Evolutionary conservation across 1,139 yeast genomes (phyloP), one percentile per base, ranked within the genome.

Genomic region (Blastobotrys niveus): DNA sequence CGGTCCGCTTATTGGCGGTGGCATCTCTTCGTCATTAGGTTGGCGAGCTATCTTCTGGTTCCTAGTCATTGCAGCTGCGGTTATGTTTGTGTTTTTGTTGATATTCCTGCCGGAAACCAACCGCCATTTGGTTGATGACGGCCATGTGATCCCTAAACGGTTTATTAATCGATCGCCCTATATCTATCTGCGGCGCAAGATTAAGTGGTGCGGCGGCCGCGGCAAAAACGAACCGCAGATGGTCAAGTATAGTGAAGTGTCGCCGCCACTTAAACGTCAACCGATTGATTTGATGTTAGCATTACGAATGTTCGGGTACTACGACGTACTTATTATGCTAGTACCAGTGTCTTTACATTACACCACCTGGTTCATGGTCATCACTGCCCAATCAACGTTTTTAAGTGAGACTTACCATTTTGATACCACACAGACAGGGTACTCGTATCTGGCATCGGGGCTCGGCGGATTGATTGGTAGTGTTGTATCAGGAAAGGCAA

Each of bases 31-130:
- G 2, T 62, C 72, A 15, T 76, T 82, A 69, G 73, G 76, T 10
- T 85, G 94, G 93, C 70, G 87, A 48, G 79, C 86, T 0, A 78
- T 84, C 19, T 86, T 85, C 57, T 80, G 86, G 77, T 82, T 84
- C 50, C 63, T 83, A 42, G 79, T 82, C 3, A 77, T 82, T 19
- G 74, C 80, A 3, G 72, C 80, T 15, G 79, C 79, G 1, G 69
- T 70, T 1, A 57, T 71, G 2, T 19, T 79, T 1, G 27, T 55
- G 12, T 25, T 56, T 1, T 44, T 65, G 8, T 40, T 58, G 9
- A 22, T 64, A 10, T 41, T 72, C 0, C 58, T 84, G 9, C 94
- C 94, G 0, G 95, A 86, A 56, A 85, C 95, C 0, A 77, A 76
- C 48, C 67, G 93, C 47, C 63, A 74, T 0, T 60, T 81, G 7